Conservation (phyloP, 202 grass and related monocot genomes). For the Zizania palustris region DNA sequence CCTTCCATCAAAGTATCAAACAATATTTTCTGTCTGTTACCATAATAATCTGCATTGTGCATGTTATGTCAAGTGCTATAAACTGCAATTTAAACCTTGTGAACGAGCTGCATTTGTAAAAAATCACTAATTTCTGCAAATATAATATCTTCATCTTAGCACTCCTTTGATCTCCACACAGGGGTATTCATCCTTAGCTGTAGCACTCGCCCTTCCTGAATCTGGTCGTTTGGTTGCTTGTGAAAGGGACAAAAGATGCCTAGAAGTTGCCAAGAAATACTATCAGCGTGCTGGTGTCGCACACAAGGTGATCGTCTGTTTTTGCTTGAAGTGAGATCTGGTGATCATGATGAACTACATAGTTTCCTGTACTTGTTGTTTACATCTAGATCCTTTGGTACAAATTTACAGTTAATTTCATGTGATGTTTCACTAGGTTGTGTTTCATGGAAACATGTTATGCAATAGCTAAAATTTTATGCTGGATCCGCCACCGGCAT, state of each 20-base stretch:
- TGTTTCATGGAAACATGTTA: background rate
- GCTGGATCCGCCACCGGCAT: too few relatives aligned
- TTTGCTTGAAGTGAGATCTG: constrained; percentile 9
- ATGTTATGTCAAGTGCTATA: background rate
- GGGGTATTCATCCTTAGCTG: constrained; percentile 94
- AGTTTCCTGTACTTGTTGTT: background rate
- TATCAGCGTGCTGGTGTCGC: constrained; percentile 74
- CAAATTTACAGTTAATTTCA: background rate
- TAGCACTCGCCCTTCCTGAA: constrained; percentile 85
- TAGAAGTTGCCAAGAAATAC: constrained; percentile 89
- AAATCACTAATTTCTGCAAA: background rate
- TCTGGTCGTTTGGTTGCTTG: constrained; percentile 88
- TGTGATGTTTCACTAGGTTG: constrained; percentile 20
- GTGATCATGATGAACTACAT: background rate
- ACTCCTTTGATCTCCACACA: constrained; percentile 33
- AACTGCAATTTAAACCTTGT: constrained; percentile 6
- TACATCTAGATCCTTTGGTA: too few relatives aligned
- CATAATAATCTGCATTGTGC: background rate
- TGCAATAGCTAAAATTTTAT: too few relatives aligned
- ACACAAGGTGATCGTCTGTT: constrained; percentile 59
- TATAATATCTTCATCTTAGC: background rate
- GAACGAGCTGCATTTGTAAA: background rate
- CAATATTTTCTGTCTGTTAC: background rate
- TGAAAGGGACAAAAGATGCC: constrained; percentile 79
- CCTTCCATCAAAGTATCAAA: background rate